Evolutionary conservation across 1,284 basidiomycete genomes (phyloP).

Genomic region (Ceratobasidium sp.): DNA sequence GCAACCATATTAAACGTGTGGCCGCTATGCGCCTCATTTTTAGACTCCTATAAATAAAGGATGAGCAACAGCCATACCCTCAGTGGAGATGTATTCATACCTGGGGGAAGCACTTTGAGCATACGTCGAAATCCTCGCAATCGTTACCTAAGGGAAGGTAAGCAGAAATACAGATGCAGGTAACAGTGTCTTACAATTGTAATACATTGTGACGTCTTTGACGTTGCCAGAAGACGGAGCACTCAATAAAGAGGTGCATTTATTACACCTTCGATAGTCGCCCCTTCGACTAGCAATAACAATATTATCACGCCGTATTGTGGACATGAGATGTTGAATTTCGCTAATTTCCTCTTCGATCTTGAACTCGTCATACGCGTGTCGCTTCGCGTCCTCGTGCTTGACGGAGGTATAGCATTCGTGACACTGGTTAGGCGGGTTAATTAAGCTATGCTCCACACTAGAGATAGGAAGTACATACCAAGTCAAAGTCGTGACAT

Average conservation of each 20-base stretch:
- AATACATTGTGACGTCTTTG: background rate
- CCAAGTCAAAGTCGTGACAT: conserved; percentile 31
- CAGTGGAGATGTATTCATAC: conserved; percentile 1
- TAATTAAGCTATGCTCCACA: background rate
- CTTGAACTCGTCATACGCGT: conserved; percentile 30
- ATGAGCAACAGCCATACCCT: background rate
- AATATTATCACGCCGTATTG: conserved; percentile 23
- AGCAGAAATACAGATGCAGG: background rate
- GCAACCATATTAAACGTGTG: conserved; percentile 27
- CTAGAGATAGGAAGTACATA: background rate
- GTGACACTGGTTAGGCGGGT: background rate
- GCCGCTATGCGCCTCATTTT: background rate
- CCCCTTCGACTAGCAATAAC: conserved; percentile 7
- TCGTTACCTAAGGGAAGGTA: background rate
- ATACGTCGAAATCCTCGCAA: conserved; percentile 26
- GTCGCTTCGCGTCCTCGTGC: conserved; percentile 6
- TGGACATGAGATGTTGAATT: conserved; percentile 27
- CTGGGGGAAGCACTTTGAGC: conserved; percentile 27
- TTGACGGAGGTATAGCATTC: conserved; percentile 16
- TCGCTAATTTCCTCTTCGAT: conserved; percentile 33
- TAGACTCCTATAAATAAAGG: background rate
- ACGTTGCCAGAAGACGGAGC: background rate
- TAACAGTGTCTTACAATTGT: no score
- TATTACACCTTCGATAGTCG: conserved; percentile 4
- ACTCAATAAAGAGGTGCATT: background rate